phyloP scores from a whole-genome alignment of 805 yeast genomes.

The Lipomyces orientalis region DNA sequence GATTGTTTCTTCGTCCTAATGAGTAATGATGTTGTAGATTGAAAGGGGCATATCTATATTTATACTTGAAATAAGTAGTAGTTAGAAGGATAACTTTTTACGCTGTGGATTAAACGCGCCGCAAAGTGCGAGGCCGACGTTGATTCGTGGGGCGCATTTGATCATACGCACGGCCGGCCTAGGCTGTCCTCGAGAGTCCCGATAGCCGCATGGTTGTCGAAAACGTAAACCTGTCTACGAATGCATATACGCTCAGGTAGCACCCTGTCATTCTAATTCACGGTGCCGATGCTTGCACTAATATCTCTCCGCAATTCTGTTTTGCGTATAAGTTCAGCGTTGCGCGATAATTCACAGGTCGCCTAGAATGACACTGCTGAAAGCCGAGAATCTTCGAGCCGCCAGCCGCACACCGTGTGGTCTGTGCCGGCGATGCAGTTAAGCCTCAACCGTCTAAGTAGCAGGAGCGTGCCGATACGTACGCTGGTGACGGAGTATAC shows the following conservation, averaged over 20 bases:
- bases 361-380: no score
- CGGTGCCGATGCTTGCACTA: no score
- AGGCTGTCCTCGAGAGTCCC: no score
- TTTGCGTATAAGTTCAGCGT: no score
- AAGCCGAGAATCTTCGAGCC: background rate
- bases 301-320: no score
- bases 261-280: no score
- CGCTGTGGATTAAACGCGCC: background rate
- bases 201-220: no score
- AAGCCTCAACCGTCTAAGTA: background rate
- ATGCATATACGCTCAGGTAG: no score
- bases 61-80: background rate
- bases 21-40: background rate
- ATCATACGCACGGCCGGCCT: no score
- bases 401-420: constrained; percentile 8
- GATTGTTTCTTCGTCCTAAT: background rate
- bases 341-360: no score
- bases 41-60: no score
- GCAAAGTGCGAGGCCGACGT: background rate
- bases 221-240: no score
- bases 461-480: background rate
- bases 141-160: background rate
- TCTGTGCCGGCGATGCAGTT: background rate
- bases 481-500: background rate
- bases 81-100: background rate